Base-by-base conservation (phyloP, 805 yeast species). In the Ogataea dorogensis region DNA sequence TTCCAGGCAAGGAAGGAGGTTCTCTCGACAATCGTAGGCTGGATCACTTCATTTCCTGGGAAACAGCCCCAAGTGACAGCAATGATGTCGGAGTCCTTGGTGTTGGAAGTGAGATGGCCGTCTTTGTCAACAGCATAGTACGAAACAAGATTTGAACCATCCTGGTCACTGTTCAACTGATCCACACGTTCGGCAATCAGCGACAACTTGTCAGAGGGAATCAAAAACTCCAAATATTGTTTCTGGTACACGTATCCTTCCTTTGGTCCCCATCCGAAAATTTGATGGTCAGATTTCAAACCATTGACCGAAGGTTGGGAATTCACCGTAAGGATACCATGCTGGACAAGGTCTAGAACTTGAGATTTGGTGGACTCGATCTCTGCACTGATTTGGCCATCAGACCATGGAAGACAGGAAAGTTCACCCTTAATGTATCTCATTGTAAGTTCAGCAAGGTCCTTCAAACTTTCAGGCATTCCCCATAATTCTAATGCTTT, bases 41-140 rank as follows among this genome's bases (percentile, higher is more conserved):
- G 98, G 46, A 86, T 71, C 36, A 91, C 84, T 64, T 91, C 97
- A 55, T 82, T 83, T 24, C 96, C 96, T 17, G 98, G 97, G 77
- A 86, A 88, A 37, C 89, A 87, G 46, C 98, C 98, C 98, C 98
- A 91, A 13, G 98, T 91, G 38, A 91, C 97, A 7, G 98, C 96
- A 56, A 86, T 89, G 46, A 94, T 88, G 44, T 79, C 83, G 23
- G 80, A 86, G 18, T 40, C 51, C 28, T 75, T 79, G 16, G 73
- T 78, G 60, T 89, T 89, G 32, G 95, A 76, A 13, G 58, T 45
- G 36, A 88, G 66, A 26, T 76, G 77, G 2, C 77, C 73, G 21
- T 64, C 54, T 50, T 74, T 75, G 49, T 70, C 68, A 18, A 86
- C 87, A 4, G 89, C 81, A 56, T 87, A 89, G 63, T 77, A 91